Evolutionary conservation across 371 early-diverging fungal species (phyloP), one percentile per base, ranked within the genome.

Genomic region (Chytridiales sp.): DNA sequence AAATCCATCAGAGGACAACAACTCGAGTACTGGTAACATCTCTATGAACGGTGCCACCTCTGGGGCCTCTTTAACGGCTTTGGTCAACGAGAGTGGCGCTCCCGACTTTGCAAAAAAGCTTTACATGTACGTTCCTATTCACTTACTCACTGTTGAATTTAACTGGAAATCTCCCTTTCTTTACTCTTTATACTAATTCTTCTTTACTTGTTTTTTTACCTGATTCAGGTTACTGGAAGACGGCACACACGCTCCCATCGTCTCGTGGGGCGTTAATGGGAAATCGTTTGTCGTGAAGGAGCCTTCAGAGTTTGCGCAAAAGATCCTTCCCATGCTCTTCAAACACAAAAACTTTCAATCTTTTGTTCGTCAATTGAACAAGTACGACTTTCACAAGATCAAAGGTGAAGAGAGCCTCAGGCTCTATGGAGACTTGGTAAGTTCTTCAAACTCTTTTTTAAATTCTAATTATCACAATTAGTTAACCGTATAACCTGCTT

Each of bases 291-390:
- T 92, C 22, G 89, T 94, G 55, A 81, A 82, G 58, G 86, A 93
- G 59, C 85, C 87, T 8, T 84, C 80, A 26, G 88, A 85, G 49
- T 92, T 94, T 68, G 78, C 86, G 17, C 83, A 81, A 60, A 63
- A 67, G 24, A 80, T 94, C 51, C 66, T 94, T 9, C 88, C 89
- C 19, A 79, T 77, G 36, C 85, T 87, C 58, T 93, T 92, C 69
- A 91, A 89, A 68, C 92, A 93, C 72, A 84, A 81, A 53, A 94
- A 94, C 65, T 87, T 92, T 72, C 85, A 88, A 19, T 87, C 86
- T 50, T 93, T 94, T 80, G 90, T 94, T 19, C 82, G 95, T 32
- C 95, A 94, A 66, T 79, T 93, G 17, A 95, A 92, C 74, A 94
- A 89, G 67, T 94, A 94, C 57, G 93, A 87, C 66, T 95, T 95